Evolutionary conservation across 2,329 filamentous ascomycete genomes (phyloP), one percentile per base, ranked within the genome.

Genomic region (Nothophoma quercina): DNA sequence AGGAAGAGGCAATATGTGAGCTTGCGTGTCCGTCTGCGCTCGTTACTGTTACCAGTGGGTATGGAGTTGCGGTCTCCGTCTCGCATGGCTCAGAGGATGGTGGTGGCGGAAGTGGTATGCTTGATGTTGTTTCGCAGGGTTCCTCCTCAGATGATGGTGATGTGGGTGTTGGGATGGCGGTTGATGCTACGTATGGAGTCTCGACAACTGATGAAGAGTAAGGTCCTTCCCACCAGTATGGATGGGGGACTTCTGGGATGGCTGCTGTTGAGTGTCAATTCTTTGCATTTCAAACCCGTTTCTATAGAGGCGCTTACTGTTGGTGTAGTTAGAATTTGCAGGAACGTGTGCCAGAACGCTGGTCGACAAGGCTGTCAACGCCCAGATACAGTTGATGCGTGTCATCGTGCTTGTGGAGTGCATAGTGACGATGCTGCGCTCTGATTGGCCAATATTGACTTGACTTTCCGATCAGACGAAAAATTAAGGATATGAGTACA

Each of bases 351-450:
- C 60, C 6, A 63, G 16, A 4, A 56, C 62, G 32, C 49, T 34
- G 13, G 42, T 50, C 12, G 64, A 60, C n/a, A 68, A 34, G 22
- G 55, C 56, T 28, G 53, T 39, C 42, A 68, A 39, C 16, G 54
- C 33, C 57, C 59, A 63, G 15, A 65, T n/a, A 8, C 55, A 56
- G 4, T 39, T 46, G 45, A 28, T 44, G 36, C 40, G 38, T 26
- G 53, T 44, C 68, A 70, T 70, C 12, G 10, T 62, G 49, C 44
- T 43, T 46, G 8, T 49, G 8, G 10, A 15, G 39, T 28, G 36
- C 32, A 15, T 33, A 21, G 36, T 28, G 42, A 35, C 36, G 49
- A 33, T 35, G 33, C 43, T 39, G 41, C 46, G 53, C 53, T 58
- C 39, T 48, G 54, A 60, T 57, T 60, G 55, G 58, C 48, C 35